Base-by-base conservation (phyloP, 2,329 filamentous ascomycete species). In the Beauveria medogensis region DNA sequence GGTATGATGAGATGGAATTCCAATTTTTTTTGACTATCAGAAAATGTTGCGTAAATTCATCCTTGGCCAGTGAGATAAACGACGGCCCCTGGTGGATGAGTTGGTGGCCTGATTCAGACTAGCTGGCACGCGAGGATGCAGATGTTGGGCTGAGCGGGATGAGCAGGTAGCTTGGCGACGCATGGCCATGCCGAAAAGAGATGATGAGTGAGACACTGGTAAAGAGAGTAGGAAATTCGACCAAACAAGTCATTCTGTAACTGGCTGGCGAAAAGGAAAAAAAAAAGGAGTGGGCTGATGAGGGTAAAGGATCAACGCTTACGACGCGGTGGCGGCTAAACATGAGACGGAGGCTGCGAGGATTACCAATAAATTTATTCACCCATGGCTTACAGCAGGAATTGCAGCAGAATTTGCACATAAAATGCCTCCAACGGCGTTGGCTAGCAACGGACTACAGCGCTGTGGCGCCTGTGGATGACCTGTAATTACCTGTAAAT, bases 51-150 rank as follows among this genome's bases (percentile, higher is more conserved):
- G 10, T 34, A 10, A 34, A 2, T 34, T 12, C 10, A 5, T 12
- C 12, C 30, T 30, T 16, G 44, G n/a, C 47, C 24, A 4, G 34
- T 28, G 46, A 44, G 55, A 41, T 50, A 18, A 18, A 30, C 34
- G 55, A 51, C 18, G 12, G 8, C 14, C 8, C 6, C 8, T 3
- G 55, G 55, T 41, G 22, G 20, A 24, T 40, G 34, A 51, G 24
- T 59, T 34, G 56, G 47, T 59, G 56, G 56, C 47, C 46, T 59
- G 46, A 52, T 43, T 30, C 6, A 59, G 56, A 50, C 40, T 52
- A 59, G 47, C 56, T 28, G 52, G 37, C 28, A 46, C 41, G n/a
- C 43, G 41, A 46, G 16, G 41, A 34, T 47, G 54, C 43, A 47
- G 26, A 34, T 47, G 22, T 28, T 10, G 46, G 6, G 22, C 9